Evolutionary conservation across 1,139 yeast genomes (phyloP), one percentile per base, ranked within the genome.

Genomic region (Yamadazyma mexicana): DNA sequence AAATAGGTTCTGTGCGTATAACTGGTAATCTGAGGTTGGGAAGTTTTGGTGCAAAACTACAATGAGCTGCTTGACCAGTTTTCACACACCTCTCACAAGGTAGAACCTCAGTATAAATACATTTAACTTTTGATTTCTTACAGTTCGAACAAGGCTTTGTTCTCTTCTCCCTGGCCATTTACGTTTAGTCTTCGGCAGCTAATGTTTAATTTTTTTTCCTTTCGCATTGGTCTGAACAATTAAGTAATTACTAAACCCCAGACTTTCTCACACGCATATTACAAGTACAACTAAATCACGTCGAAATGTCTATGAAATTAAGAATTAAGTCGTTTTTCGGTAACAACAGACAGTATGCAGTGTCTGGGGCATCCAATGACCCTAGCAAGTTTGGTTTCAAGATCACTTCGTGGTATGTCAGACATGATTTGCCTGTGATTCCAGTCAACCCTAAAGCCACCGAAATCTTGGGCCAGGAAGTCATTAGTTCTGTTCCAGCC

Each of bases 301-400:
- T 8, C 9, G 14, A 12, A 5, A 68, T 68, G 74, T 66, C 75
- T 3, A 68, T 66, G 71, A 69, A 62, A 52, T 34, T 58, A 2
- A 64, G 54, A 41, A 71, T 73, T 40, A 65, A 55, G 42, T 41
- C 61, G n/a, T 82, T 82, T 54, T 82, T 82, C 57, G 69, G 74
- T 28, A 54, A 75, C 8, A 49, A 66, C 18, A 69, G 87, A 46
- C 68, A 64, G 40, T 87, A 81, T 50, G 81, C 79, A 2, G 92
- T 87, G 1, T 75, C 83, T 0, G 95, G 95, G 0, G 95, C 95
- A 0, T 79, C 89, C 5, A 61, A 74, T 16, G 79, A 82, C 53
- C 73, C 83, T 0, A 48, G 65, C 10, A 87, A 87, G 56, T 86
- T 79, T 56, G 95, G 95, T 0, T 75, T 69, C 65, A 83, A 80